These are phyloP conservation scores for Hygrocybe punicea DNA, from an alignment of 768 basidiomycete genomes.

Conservation along the genomic window DNA sequence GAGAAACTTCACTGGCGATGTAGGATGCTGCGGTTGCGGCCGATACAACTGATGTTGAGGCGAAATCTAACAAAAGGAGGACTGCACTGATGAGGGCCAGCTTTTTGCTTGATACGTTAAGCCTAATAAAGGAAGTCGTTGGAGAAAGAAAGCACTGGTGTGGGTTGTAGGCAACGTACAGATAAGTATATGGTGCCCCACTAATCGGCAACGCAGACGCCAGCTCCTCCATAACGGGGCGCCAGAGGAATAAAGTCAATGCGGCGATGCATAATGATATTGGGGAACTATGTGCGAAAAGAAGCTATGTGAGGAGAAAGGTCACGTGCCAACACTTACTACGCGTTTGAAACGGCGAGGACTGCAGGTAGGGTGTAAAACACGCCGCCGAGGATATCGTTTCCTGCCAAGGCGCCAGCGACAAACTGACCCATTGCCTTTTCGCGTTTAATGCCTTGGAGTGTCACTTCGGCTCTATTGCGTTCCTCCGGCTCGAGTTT, in stretches of 20 bases:
- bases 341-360: conserved; percentile 57
- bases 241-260: conserved; percentile 63
- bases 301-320: background rate
- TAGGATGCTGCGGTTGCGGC: conserved; percentile 70
- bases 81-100: conserved; percentile 64
- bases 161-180: conserved; percentile 38
- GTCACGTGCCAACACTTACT: conserved; percentile 41
- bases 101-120: conserved; percentile 61
- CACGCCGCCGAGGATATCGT: conserved; percentile 63
- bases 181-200: conserved; percentile 69
- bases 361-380: conserved; percentile 70
- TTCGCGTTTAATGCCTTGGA: conserved; percentile 29
- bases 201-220: conserved; percentile 65
- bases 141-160: background rate
- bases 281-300: conserved; percentile 51
- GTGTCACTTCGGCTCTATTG: conserved; percentile 29
- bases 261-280: conserved; percentile 64
- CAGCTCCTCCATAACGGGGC: conserved; percentile 71
- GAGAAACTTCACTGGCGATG: conserved; percentile 56
- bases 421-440: conserved; percentile 58
- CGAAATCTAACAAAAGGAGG: conserved; percentile 66
- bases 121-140: conserved; percentile 31
- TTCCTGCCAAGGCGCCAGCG: conserved; percentile 64
- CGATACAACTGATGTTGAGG: conserved; percentile 66
- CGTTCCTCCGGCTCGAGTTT: conserved; percentile 45